Base-by-base conservation (phyloP, 176 grass and related monocot genomes). In the Oryza meridionalis region DNA sequence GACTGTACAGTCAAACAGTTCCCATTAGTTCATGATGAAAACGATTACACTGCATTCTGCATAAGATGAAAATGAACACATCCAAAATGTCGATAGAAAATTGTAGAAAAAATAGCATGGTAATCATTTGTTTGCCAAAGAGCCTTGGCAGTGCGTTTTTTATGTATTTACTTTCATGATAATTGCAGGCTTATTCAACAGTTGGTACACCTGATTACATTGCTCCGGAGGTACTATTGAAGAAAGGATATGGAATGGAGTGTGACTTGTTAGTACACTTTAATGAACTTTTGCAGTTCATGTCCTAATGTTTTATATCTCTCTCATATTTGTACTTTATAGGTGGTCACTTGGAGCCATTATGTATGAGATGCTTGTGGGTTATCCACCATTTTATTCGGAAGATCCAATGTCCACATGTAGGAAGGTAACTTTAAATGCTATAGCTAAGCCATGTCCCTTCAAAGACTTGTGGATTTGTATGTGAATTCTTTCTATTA, bases 191-290 rank as follows among this genome's bases (percentile, higher is more conserved):
- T 75, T 98, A 93, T 67, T 98, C 96, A 72, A 98, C 93, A 65
- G 93, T 98, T 26, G 96, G 96, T 43, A 98, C 96, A 45, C 93
- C 96, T 85, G 96, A 98, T 90, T 98, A 98, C 86, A 95, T 98
- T 94, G 96, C 96, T 70, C 96, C 96, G 5, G 96, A 98, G 87
- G 93, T 98, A 80, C 83, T 98, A 58, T 50, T 95, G 65, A 98
- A 98, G 93, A 98, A 98, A 84, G 96, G 96, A 88, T 95, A 98
- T 83, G 96, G 91, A 75, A 95, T 98, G 93, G 96, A 98, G 83
- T 98, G 96, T 71, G 96, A 98, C 81, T 98, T 93, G 96, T 95
- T 73, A 83, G 82, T 84, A 69, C 69, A 4, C 12, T 61, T 84
- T 67, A 80, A 49, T 49, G 47, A 75, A 50, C 15, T 67, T 85